Base-by-base conservation (phyloP, 2,329 filamentous ascomycete genomes). In the Trichoderma koningii region DNA sequence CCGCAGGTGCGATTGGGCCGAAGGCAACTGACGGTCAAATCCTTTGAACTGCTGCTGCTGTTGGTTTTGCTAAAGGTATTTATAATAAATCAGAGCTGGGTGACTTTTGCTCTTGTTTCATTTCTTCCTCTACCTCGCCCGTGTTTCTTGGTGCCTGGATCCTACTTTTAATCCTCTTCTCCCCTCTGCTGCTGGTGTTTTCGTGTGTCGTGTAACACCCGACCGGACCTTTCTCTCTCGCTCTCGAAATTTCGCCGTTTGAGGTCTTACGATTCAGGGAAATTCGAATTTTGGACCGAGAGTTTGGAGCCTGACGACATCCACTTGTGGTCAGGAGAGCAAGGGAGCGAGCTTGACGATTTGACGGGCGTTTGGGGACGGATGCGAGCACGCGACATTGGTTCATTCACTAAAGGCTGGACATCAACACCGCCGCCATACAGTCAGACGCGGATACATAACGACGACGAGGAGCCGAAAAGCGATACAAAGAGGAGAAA, bases 311-410 rank as follows among this genome's bases (percentile, higher is more conserved):
- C 42, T 51, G 26, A 12, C 23, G 4, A 60, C 21, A 14, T 23
- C 44, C 57, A 30, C 19, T 42, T 61, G n/a, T n/a, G 12, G 21
- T 26, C 14, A 59, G 10, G 12, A 38, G 34, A 38, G 34, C 34
- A 42, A 34, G 34, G 17, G 9, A 52, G n/a, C 51, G 53, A 50
- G 45, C 21, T 45, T 47, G 23, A 59, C 45, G 45, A 44, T n/a
- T 52, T 47, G 45, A 42, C 26, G 47, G 7, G 14, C 47, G 34
- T 34, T 44, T 51, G 34, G 45, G 23, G 26, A 17, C 23, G 53
- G 48, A 28, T 26, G 47, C 19, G 60, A 57, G 62, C 62, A 64
- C 62, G 62, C 62, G 62, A 59, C 62, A 55, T 45, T 9, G 9
- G 9, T 30, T 30, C 7, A 30, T 30, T 10, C 30, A 10, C 7